Percentiles rank a stretch among this genome's conserved stretches.
phyloP scores from a whole-genome alignment of 2,329 filamentous ascomycete genomes.

The Drechslerella stenobrocha region DNA sequence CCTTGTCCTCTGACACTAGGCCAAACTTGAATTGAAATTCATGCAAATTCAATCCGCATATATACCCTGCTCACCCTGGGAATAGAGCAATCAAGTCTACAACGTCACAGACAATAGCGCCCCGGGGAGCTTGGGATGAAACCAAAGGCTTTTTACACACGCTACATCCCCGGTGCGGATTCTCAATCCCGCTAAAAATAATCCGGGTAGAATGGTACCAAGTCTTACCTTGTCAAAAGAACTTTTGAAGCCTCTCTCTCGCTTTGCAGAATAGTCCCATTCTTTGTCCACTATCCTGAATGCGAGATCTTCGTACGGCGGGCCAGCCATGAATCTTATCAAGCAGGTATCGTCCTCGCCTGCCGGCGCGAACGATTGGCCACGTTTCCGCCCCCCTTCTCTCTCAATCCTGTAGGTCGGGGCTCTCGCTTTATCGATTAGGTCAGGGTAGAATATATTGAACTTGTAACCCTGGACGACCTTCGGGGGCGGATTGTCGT shows the following conservation, averaged over 20 bases:
- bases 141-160: slow-evolving; percentile 8
- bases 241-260: slow-evolving; percentile 90
- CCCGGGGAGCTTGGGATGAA: slow-evolving; percentile 5
- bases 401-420: slow-evolving; percentile 95
- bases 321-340: slow-evolving; percentile 91
- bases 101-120: slow-evolving; percentile 2
- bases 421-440: slow-evolving; percentile 91
- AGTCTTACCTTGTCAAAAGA: slow-evolving; percentile 88
- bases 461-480: slow-evolving; percentile 99
- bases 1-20: slow-evolving; percentile 57
- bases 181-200: slow-evolving; percentile 10
- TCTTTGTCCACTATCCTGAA: slow-evolving; percentile 98
- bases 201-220: slow-evolving; percentile 16
- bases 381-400: slow-evolving; percentile 83
- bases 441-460: slow-evolving; percentile 98
- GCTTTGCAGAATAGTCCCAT: slow-evolving; percentile 97
- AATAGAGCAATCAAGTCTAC: slow-evolving; percentile 3
- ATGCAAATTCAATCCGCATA: not conserved
- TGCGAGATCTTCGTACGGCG: slow-evolving; percentile 94
- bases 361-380: slow-evolving; percentile 88
- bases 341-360: slow-evolving; percentile 97
- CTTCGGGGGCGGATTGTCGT: slow-evolving; percentile 95
- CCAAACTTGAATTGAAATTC: slow-evolving; percentile 11
- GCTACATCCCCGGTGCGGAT: not conserved
- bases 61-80: slow-evolving; percentile 3